phyloP scores from a whole-genome alignment of 2,329 filamentous ascomycete species.

The Paraphaeosphaeria minitans region DNA sequence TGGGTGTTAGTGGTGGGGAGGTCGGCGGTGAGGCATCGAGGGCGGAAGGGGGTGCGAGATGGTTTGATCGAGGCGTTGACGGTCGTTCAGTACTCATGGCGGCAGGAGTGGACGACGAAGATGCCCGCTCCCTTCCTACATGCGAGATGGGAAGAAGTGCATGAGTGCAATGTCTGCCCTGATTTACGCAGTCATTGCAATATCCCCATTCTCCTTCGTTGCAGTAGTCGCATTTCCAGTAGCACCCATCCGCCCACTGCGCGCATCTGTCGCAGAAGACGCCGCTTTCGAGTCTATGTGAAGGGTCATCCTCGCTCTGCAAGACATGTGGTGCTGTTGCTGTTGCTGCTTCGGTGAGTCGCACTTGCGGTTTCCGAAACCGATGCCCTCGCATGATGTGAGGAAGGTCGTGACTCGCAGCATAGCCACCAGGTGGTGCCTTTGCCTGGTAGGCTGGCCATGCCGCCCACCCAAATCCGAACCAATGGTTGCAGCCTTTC shows the following conservation, averaged over 20 bases:
- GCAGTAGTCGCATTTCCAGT: slow-evolving; percentile 86
- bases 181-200: slow-evolving; percentile 85
- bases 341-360: slow-evolving; percentile 26
- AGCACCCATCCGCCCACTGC: slow-evolving; percentile 77
- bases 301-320: slow-evolving; percentile 70
- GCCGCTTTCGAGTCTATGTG: slow-evolving; percentile 72
- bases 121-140: slow-evolving; percentile 42
- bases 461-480: slow-evolving; percentile 79
- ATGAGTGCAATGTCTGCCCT: slow-evolving; percentile 81
- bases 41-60: slow-evolving; percentile 31
- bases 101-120: slow-evolving; percentile 14
- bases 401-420: slow-evolving; percentile 51
- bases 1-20: slow-evolving; percentile 48
- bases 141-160: slow-evolving; percentile 77
- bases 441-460: slow-evolving; percentile 65
- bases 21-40: slow-evolving; percentile 33
- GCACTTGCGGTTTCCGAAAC: slow-evolving; percentile 44
- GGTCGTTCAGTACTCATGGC: slow-evolving; percentile 22
- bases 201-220: slow-evolving; percentile 96
- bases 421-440: slow-evolving; percentile 49
- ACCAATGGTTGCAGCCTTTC: slow-evolving; percentile 84
- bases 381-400: slow-evolving; percentile 59
- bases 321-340: slow-evolving; percentile 26
- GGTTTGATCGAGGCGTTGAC: slow-evolving; percentile 21
- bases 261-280: slow-evolving; percentile 83